Evolutionary conservation across 257 asterid genomes (phyloP), one percentile per base, ranked within the genome.

Genomic region (Solanum sitiens): DNA sequence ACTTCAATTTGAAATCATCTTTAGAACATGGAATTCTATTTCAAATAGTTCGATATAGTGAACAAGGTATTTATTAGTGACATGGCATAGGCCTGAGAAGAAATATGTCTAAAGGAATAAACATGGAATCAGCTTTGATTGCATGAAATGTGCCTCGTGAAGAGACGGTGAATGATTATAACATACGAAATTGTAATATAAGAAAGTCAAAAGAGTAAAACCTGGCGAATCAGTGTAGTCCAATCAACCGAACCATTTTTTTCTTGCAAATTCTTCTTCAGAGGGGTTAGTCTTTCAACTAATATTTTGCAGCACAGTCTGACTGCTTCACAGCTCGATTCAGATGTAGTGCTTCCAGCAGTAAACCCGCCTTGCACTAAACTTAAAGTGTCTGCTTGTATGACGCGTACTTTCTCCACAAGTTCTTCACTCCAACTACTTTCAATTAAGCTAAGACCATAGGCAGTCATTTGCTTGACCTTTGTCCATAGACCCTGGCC

Each of bases 401-500:
- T 86, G 11, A 95, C 96, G 33, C 98, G 93, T 83, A 95, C 87
- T 90, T 92, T 95, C 73, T 93, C 95, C 76, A 93, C 91, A 21
- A 95, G 88, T 27, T 91, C 91, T 87, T 92, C 92, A 9, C 89
- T 89, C 50, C 93, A 94, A 88, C 88, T 92, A 87, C 95, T 92
- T 85, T 88, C 87, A 71, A 93, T 86, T 35, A 73, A 88, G 89
- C 98, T 84, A 40, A 95, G 92, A 82, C 92, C 95, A 89, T 92
- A 93, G 11, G 96, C 98, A 7, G 98, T 88, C 86, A 90, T 93
- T 86, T 95, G 96, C 75, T 89, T 93, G 37, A 94, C 98, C 92
- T 95, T 95, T 14, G 98, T 95, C 95, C 93, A 93, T 35, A 95
- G 94, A 87, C 98, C 98, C 86, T 95, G 98, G 13, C 98, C 98